Base-by-base conservation (phyloP, 345 rosid genomes). In the Eucalyptus brandiana region DNA sequence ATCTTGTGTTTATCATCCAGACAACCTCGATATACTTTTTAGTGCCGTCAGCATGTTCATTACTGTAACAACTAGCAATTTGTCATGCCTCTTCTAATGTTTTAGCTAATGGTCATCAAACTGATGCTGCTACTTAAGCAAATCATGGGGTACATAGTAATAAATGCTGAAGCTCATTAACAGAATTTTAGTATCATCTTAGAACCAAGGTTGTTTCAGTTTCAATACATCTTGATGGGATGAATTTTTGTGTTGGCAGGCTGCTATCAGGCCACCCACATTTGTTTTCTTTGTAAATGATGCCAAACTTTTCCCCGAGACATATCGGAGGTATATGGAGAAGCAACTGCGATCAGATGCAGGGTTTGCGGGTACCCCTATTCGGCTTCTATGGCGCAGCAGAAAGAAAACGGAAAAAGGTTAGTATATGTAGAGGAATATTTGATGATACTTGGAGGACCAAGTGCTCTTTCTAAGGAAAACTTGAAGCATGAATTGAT, bases 211-310 rank as follows among this genome's bases (percentile, higher is more conserved):
- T 72, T 37, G 28, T 76, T 76, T 76, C 83, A 76, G 80, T 50
- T 69, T 88, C 34, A 86, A 87, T 89, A 10, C 17, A 51, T 51
- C 37, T 32, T 86, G 17, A 44, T 54, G 85, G 30, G 47, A 76
- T 40, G 28, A 76, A 76, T 76, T 72, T 87, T 80, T 90, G 80
- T 54, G 89, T 76, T 88, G 92, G 93, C 96, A 96, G 99, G 99
- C 99, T 89, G 99, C 98, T 86, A 93, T 96, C 87, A 96, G 99
- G 91, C 99, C 98, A 56, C 99, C 99, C 65, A 96, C 98, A 81
- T 97, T 97, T 90, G 99, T 97, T 88, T 96, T 96, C 96, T 97
- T 97, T 86, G 98, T 96, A 50, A 97, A 97, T 90, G 99, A 97
- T 65, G 93, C 98, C 87, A 97, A 94, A 92, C 94, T 97, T 86